Percentiles rank a stretch among this genome's conserved stretches.
Conservation (phyloP, 257 asterid genomes). For the Fraxinus cuspidata region DNA sequence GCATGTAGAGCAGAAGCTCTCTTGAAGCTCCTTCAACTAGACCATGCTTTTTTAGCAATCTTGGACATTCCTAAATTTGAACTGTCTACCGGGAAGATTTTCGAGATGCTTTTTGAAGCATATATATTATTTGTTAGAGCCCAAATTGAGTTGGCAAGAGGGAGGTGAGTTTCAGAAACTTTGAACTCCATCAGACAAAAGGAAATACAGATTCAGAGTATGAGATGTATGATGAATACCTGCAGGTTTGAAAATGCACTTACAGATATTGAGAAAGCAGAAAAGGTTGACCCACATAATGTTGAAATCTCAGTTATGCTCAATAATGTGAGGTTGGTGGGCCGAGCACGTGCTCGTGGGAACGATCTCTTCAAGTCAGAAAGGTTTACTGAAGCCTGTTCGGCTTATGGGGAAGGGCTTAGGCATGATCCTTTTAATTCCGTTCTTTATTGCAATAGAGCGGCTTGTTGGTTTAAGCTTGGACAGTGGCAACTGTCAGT, state of each 20-base stretch:
- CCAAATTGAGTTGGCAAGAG: conserved; percentile 70
- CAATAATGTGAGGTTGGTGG: conserved; percentile 60
- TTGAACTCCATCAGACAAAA: conserved; percentile 4
- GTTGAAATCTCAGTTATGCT: conserved; percentile 59
- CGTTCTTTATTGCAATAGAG: conserved; percentile 88
- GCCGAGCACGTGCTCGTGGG: conserved; percentile 84
- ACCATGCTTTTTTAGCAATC: conserved; percentile 51
- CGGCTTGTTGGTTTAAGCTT: conserved; percentile 95
- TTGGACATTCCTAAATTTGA: conserved; percentile 48
- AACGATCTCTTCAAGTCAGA: conserved; percentile 86
- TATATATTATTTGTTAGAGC: conserved; percentile 63
- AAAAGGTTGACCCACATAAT: conserved; percentile 56
- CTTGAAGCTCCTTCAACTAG: conserved; percentile 71
- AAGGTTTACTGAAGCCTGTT: conserved; percentile 89
- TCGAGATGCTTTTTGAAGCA: conserved; percentile 71
- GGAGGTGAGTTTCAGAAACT: conserved; percentile 56
- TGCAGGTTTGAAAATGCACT: conserved; percentile 85
- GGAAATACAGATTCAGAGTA: conserved; percentile 13
- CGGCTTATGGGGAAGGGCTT: conserved; percentile 88
- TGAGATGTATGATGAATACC: conserved; percentile 25
- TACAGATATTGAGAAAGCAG: conserved; percentile 63
- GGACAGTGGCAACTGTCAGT: conserved; percentile 73
- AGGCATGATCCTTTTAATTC: conserved; percentile 73
- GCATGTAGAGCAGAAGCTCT: conserved; percentile 93
- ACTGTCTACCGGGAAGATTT: conserved; percentile 35